A percentile compares a stretch with the other conserved stretches of the same genome.
These are phyloP conservation scores for Fusarium gaditjirri DNA, from an alignment of 2,329 filamentous ascomycete genomes.

Conservation along the genomic window DNA sequence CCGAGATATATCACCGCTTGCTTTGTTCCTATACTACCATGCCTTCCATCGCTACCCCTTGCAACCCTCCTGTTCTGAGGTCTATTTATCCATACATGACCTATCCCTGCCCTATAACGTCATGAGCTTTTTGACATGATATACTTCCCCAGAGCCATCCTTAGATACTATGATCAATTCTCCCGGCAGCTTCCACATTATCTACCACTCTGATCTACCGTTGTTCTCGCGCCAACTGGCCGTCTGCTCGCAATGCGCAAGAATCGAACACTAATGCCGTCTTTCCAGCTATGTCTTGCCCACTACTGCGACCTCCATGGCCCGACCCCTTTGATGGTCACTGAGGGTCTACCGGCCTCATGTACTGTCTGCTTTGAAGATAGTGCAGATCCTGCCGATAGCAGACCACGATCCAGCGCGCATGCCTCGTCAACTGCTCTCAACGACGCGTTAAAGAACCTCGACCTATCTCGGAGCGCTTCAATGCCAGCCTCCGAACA, in stretches of 20 bases:
- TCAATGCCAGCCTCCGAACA: conserved; percentile 58
- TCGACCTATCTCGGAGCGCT: conserved; percentile 58
- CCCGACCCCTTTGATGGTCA: conserved; percentile 76
- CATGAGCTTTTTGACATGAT: conserved; percentile 38
- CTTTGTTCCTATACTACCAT: conserved; percentile 30
- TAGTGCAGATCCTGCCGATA: conserved; percentile 41
- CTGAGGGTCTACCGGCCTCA: conserved; percentile 70
- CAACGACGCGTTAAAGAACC: conserved; percentile 59
- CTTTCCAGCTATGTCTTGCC: conserved; percentile 72
- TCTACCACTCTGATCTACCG: not conserved
- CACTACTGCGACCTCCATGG: conserved; percentile 78
- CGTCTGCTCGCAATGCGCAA: conserved; percentile 43
- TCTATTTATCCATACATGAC: conserved; percentile 27
- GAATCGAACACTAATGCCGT: conserved; percentile 47
- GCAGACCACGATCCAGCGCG: conserved; percentile 55
- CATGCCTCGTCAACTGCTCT: conserved; percentile 53
- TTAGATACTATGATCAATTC: conserved; percentile 28
- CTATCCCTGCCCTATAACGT: conserved; percentile 39
- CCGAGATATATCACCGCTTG: conserved; percentile 33
- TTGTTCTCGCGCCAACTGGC: conserved; percentile 11
- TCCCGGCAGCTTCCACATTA: conserved; percentile 8
- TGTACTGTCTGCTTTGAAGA: conserved; percentile 69
- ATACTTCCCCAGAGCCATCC: conserved; percentile 23
- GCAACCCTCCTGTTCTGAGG: conserved; percentile 20
- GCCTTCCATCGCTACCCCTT: conserved; percentile 24